phyloP scores from a whole-genome alignment of 305 asterid species.

The Euphrasia arctica region DNA sequence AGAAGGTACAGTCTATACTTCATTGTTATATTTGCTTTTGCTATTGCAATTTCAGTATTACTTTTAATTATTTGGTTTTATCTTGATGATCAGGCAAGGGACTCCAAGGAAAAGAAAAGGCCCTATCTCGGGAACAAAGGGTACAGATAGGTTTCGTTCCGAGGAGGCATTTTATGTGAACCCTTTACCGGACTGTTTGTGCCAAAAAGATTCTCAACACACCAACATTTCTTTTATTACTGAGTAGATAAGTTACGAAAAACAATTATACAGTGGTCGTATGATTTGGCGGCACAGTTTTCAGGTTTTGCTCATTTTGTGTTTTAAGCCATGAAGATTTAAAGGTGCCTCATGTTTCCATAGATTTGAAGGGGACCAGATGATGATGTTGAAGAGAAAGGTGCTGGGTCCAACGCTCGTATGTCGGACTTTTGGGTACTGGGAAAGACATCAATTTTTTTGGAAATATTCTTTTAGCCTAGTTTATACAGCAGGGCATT shows the following conservation, averaged over 20 bases:
- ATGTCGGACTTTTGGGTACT: too few relatives aligned
- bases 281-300: neutral
- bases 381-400: too few relatives aligned
- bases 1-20: neutral
- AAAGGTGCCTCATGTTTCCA: too few relatives aligned
- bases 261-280: neutral
- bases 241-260: conserved; percentile 24
- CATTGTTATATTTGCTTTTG: conserved; percentile 17
- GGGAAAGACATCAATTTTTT: too few relatives aligned
- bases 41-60: too few relatives aligned
- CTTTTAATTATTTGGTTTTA: conserved; percentile 1
- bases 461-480: too few relatives aligned
- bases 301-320: conserved; percentile 16
- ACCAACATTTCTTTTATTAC: conserved; percentile 31
- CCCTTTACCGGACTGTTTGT: conserved; percentile 89
- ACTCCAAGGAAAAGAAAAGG: conserved; percentile 96
- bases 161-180: conserved; percentile 95
- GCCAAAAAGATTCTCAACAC: conserved; percentile 44
- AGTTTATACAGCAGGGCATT: too few relatives aligned
- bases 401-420: too few relatives aligned
- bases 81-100: conserved; percentile 71
- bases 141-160: conserved; percentile 80
- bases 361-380: too few relatives aligned
- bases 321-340: conserved; percentile 5
- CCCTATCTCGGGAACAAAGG: conserved; percentile 85